A percentile compares a stretch with the other conserved stretches of the same genome.
phyloP scores from a whole-genome alignment of 768 basidiomycete species.

The Leccinellum luteum region DNA sequence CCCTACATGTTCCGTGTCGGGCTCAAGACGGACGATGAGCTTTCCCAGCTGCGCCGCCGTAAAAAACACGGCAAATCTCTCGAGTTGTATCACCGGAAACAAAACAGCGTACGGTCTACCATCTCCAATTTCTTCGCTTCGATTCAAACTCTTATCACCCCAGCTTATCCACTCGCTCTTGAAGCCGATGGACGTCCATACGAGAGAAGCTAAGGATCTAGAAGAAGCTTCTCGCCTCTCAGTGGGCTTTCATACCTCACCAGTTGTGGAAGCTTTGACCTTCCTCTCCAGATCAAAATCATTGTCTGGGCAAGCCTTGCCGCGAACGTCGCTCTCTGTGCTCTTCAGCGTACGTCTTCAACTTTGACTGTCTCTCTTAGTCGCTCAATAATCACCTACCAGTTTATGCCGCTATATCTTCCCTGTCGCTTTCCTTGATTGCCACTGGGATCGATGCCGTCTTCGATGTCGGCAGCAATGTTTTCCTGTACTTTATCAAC shows the following conservation, averaged over 20 bases:
- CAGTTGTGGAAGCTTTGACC: background rate
- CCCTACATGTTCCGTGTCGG: conserved; percentile 66
- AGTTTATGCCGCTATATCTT: conserved; percentile 93
- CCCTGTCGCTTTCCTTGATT: conserved; percentile 79
- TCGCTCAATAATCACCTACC: background rate
- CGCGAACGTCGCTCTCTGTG: conserved; percentile 69
- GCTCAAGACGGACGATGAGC: conserved; percentile 58
- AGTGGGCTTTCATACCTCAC: conserved; percentile 38
- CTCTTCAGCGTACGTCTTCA: conserved; percentile 55
- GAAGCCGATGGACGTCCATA: conserved; percentile 89
- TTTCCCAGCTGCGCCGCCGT: conserved; percentile 56
- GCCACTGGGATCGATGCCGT: conserved; percentile 89
- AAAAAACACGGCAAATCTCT: conserved; percentile 59
- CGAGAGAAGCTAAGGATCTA: conserved; percentile 71
- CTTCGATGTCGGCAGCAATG: conserved; percentile 80
- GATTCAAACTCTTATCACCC: background rate
- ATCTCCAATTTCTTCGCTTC: background rate
- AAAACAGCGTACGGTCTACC: conserved; percentile 59
- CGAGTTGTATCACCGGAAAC: conserved; percentile 63
- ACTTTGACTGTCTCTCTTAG: background rate
- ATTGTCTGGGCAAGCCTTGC: conserved; percentile 83
- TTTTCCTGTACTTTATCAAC: conserved; percentile 80
- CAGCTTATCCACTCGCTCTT: conserved; percentile 86
- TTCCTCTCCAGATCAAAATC: conserved; percentile 65
- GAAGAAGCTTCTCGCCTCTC: conserved; percentile 65